Percentiles rank a stretch among this genome's conserved stretches.
Conservation (phyloP, 768 basidiomycete genomes). For the Russula sp. region DNA sequence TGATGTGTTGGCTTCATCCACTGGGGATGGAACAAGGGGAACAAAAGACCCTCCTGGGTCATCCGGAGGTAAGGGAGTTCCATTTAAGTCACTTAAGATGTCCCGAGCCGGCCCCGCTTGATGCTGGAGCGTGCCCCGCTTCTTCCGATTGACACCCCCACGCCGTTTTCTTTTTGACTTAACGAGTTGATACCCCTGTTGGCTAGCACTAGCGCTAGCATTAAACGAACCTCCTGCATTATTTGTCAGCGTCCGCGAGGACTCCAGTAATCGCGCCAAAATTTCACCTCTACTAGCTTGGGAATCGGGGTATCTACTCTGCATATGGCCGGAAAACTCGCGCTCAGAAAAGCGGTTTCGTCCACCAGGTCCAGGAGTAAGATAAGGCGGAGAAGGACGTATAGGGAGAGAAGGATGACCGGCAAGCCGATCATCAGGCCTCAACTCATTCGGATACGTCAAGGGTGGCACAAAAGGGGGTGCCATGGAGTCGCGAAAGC, state of each 20-base stretch:
- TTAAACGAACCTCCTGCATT: background rate
- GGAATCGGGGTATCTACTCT: slow-evolving; percentile 4
- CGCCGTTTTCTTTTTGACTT: slow-evolving; percentile 13
- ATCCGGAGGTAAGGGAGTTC: background rate
- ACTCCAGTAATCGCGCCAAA: background rate
- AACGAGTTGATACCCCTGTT: slow-evolving; percentile 1
- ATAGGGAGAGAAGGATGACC: slow-evolving; percentile 18
- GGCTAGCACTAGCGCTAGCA: background rate
- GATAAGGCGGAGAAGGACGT: slow-evolving; percentile 12
- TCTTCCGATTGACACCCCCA: slow-evolving; percentile 17
- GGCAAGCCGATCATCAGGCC: slow-evolving; percentile 9
- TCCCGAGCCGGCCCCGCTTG: background rate
- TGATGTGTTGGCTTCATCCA: background rate
- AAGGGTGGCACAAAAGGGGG: background rate
- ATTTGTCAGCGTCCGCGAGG: background rate
- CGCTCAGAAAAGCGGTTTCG: slow-evolving; percentile 5
- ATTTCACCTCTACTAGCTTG: slow-evolving; percentile 9
- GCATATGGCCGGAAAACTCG: slow-evolving; percentile 3
- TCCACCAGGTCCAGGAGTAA: slow-evolving; percentile 2
- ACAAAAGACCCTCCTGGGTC: background rate
- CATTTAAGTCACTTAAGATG: background rate
- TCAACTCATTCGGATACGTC: slow-evolving; percentile 4
- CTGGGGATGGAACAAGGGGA: background rate
- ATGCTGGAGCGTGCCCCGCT: slow-evolving; percentile 2
- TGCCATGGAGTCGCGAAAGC: background rate